Conservation (phyloP, 257 asterid genomes). For the Solanum ossicruentum region DNA sequence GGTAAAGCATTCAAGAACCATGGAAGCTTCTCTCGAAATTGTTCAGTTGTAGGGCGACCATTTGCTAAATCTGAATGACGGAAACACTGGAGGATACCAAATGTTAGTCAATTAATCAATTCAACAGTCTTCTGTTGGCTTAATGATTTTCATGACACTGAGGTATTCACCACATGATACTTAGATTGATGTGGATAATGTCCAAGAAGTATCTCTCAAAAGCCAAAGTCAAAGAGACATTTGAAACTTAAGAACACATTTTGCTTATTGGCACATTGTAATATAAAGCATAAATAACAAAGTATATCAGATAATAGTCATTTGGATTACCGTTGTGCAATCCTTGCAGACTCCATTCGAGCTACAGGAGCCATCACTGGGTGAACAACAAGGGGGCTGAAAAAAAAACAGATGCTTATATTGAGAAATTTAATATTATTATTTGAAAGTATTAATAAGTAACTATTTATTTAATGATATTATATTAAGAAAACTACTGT, state of each 20-base stretch:
- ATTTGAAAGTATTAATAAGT: neutral
- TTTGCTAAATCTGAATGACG: conserved; percentile 78
- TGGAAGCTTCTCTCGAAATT: conserved; percentile 81
- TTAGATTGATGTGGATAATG: neutral
- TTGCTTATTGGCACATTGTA: neutral
- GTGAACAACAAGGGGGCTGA: conserved; percentile 95
- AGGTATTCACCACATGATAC: neutral
- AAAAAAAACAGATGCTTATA: conserved; percentile 7
- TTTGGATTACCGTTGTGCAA: conserved; percentile 77
- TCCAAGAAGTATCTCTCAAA: neutral
- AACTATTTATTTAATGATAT: neutral
- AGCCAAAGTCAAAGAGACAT: neutral
- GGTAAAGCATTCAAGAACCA: conserved; percentile 96
- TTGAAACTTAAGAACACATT: neutral
- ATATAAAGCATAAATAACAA: neutral
- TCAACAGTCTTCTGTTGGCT: neutral
- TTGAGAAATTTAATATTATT: neutral
- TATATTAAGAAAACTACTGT: neutral
- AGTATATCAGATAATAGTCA: neutral
- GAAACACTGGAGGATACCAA: conserved; percentile 59
- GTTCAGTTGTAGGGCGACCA: conserved; percentile 74
- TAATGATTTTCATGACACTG: neutral
- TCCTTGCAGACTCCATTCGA: conserved; percentile 59
- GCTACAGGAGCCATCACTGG: conserved; percentile 54
- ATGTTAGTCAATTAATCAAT: conserved; percentile 9